Base-by-base conservation (phyloP, 202 grass and related monocot species). In the Eragrostis tef region DNA sequence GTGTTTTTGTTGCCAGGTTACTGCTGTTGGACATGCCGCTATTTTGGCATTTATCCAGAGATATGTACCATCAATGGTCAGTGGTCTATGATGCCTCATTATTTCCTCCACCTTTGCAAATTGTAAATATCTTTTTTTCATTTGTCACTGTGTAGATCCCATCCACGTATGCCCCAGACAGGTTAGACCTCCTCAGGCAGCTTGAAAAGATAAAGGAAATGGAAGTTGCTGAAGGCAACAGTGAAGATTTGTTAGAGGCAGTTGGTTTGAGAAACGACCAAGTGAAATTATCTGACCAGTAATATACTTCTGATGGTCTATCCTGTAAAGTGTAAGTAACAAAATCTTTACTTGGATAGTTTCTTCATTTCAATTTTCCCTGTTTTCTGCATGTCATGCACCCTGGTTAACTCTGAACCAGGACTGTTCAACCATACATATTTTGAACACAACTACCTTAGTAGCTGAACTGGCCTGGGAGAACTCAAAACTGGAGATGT, bases 1-100 rank as follows among this genome's bases (percentile, higher is more conserved):
- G 9, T 26, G 9, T 39, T 34, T 81, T 64, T 75, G 36, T 83
- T 84, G 34, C 61, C 87, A 99, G 97, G 81, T 99, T 77, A 96
- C 97, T 29, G 93, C 97, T 81, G 87, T 99, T 56, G 97, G 97
- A 31, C 97, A 99, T 91, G 97, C 97, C 86, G 97, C 97, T 82
- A 99, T 99, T 58, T 85, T 99, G 77, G 97, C 97, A 76, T 96
- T 99, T 72, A 99, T 99, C 73, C 97, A 94, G 86, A 96, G 91
- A 99, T 99, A 99, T 66, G 83, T 96, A 83, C 97, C 97, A 83
- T 87, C 91, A 41, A 88, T 99, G 89, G 97, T 99, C 79, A 61
- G 91, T 90, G 45, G 31, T 78, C 48, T 76, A 26, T 73, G 42
- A 51, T 10, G 81, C 43, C 53, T 64, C 16, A 6, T 11, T 87